These are phyloP conservation scores for Fusarium denticulatum DNA, from an alignment of 2,329 filamentous ascomycete genomes.

Conservation along the genomic window DNA sequence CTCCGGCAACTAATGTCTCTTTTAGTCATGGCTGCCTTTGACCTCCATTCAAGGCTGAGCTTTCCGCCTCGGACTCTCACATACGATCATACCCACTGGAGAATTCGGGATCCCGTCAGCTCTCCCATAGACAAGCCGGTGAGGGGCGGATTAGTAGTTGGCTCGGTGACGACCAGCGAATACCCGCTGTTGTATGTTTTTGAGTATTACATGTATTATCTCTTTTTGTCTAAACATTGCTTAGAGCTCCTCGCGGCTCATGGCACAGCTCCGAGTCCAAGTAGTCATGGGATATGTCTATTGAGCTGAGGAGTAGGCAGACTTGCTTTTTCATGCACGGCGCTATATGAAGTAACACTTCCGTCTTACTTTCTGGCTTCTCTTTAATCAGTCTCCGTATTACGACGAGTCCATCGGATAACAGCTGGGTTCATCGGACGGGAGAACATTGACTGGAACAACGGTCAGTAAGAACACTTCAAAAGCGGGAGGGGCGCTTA, in stretches of 20 bases:
- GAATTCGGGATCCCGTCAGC: constrained; percentile 3
- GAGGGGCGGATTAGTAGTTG: background rate
- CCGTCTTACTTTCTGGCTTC: fast-evolving
- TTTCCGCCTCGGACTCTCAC: fast-evolving
- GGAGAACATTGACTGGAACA: constrained; percentile 34
- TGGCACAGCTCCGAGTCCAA: fast-evolving
- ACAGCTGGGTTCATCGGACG: constrained; percentile 37
- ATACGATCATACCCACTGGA: background rate
- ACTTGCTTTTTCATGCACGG: fast-evolving
- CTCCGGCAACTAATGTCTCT: too few species aligned
- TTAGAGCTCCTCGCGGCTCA: fast-evolving
- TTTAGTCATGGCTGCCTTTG: fast-evolving
- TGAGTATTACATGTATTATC: too few species aligned
- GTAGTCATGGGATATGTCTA: fast-evolving
- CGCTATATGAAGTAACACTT: fast-evolving
- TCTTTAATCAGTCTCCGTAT: fast-evolving
- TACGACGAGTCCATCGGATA: constrained; percentile 30
- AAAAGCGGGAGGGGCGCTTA: constrained; percentile 37
- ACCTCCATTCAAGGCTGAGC: fast-evolving
- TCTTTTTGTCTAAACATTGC: fast-evolving
- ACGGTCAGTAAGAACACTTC: background rate
- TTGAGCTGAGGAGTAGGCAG: fast-evolving
- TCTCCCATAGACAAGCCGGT: background rate
- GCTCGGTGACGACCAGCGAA: background rate
- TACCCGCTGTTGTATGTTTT: background rate